Evolutionary conservation across 2,329 filamentous ascomycete species (phyloP).

Genomic region (Calonectria pseudoturangicola): DNA sequence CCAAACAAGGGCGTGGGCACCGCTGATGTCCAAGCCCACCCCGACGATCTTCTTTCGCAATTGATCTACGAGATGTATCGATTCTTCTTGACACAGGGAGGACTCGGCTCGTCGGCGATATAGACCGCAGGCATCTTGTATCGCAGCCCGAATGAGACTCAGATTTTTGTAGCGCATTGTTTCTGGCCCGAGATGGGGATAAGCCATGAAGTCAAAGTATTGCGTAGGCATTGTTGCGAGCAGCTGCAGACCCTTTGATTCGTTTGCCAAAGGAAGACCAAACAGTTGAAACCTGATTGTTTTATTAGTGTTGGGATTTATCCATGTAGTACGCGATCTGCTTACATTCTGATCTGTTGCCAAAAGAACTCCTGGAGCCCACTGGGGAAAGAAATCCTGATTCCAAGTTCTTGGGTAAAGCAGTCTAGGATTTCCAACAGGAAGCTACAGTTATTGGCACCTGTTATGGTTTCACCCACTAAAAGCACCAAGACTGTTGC

Average conservation of each 20-base stretch:
- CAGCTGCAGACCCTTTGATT: slow-evolving; percentile 53
- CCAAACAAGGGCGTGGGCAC: slow-evolving; percentile 64
- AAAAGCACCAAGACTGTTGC: slow-evolving; percentile 62
- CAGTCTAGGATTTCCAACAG: slow-evolving; percentile 61
- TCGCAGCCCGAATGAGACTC: slow-evolving; percentile 49
- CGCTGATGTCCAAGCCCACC: slow-evolving; percentile 55
- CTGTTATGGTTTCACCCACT: slow-evolving; percentile 64
- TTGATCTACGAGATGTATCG: slow-evolving; percentile 56
- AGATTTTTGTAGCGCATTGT: slow-evolving; percentile 49
- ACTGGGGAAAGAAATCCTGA: slow-evolving; percentile 43
- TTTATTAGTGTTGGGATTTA: background rate
- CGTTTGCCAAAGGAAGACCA: slow-evolving; percentile 54
- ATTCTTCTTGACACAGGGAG: slow-evolving; percentile 46
- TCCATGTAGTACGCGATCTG: fast-evolving
- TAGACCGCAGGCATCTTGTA: slow-evolving; percentile 53
- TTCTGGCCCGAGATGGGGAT: slow-evolving; percentile 44
- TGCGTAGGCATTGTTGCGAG: slow-evolving; percentile 46
- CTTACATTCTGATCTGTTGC: slow-evolving; percentile 59
- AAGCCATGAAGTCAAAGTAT: slow-evolving; percentile 56
- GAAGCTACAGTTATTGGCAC: slow-evolving; percentile 61
- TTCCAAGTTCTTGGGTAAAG: slow-evolving; percentile 50
- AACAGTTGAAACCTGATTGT: slow-evolving; percentile 56
- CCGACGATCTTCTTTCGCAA: slow-evolving; percentile 56
- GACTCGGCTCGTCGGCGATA: slow-evolving; percentile 53
- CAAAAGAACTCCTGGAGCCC: slow-evolving; percentile 53